Conservation (phyloP, 202 grass and related monocot species). For the Elaeis oleifera region DNA sequence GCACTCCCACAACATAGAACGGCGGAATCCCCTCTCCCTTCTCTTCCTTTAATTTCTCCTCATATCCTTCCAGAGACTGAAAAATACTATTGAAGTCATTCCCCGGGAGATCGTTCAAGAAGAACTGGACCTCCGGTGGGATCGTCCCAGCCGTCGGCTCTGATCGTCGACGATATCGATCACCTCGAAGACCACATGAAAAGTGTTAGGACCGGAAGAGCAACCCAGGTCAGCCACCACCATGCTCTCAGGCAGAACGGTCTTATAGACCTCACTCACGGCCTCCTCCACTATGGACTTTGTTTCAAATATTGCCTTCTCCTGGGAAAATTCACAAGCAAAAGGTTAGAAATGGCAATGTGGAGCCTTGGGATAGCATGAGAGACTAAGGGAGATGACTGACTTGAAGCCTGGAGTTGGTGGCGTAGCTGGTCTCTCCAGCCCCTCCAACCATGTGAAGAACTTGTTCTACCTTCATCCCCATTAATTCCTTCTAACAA, state of each 20-base stretch:
- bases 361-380: too few relatives aligned
- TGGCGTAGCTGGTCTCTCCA: conserved; percentile 44
- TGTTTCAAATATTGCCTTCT: conserved; percentile 34
- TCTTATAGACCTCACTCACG: conserved; percentile 17
- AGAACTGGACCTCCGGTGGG: conserved; percentile 38
- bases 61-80: conserved; percentile 30
- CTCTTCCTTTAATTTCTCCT: conserved; percentile 7
- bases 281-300: conserved; percentile 27
- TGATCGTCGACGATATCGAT: conserved; percentile 18
- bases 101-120: conserved; percentile 56
- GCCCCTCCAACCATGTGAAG: conserved; percentile 41
- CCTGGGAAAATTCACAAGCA: conserved; percentile 8
- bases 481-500: too few relatives aligned
- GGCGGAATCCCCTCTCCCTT: conserved; percentile 12
- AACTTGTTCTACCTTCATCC: conserved; percentile 40
- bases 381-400: too few relatives aligned
- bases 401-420: conserved; percentile 50
- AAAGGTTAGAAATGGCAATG: too few relatives aligned
- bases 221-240: conserved; percentile 50
- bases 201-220: conserved; percentile 52
- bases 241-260: conserved; percentile 22
- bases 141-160: background rate
- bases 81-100: conserved; percentile 70
- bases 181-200: conserved; percentile 36
- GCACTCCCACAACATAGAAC: conserved; percentile 43